Conservation (phyloP, 202 grass and related monocot genomes). For the Elaeis oleifera region DNA sequence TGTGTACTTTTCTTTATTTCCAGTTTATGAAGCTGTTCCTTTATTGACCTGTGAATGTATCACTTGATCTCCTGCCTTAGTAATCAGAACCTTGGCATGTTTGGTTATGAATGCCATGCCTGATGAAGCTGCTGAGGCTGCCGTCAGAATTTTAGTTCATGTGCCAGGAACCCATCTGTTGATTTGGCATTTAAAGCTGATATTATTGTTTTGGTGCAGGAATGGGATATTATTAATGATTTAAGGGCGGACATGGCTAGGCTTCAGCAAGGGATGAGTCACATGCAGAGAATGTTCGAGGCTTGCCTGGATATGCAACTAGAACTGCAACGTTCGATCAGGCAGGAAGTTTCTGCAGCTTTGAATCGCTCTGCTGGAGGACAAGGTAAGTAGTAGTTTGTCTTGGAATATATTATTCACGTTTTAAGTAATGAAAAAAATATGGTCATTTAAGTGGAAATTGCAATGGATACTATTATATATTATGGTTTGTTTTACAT, state of each 20-base stretch:
- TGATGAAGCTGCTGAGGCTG: neutral
- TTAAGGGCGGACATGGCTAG: slow-evolving; percentile 84
- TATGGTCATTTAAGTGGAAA: too few relatives aligned
- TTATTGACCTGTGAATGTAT: neutral
- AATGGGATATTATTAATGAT: slow-evolving; percentile 94
- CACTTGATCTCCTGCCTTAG: neutral
- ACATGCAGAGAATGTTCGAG: slow-evolving; percentile 94
- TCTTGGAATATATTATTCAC: neutral
- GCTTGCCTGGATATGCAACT: slow-evolving; percentile 99
- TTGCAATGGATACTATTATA: too few relatives aligned
- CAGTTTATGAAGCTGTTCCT: too few relatives aligned
- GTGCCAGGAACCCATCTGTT: neutral
- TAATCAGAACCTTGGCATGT: neutral
- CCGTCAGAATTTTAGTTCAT: neutral
- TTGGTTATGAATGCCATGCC: neutral
- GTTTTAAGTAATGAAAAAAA: too few relatives aligned
- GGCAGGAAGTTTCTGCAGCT: slow-evolving; percentile 93
- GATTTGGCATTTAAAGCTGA: neutral
- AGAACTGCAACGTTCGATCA: slow-evolving; percentile 82
- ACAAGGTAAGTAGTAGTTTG: slow-evolving; percentile 37
- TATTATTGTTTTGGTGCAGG: slow-evolving; percentile 34
- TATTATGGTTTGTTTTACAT: too few relatives aligned
- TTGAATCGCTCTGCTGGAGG: slow-evolving; percentile 62
- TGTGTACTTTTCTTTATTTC: too few relatives aligned
- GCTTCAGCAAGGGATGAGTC: slow-evolving; percentile 82